phyloP scores from a whole-genome alignment of 306 rosid genomes.

The Dicorynia guianensis region DNA sequence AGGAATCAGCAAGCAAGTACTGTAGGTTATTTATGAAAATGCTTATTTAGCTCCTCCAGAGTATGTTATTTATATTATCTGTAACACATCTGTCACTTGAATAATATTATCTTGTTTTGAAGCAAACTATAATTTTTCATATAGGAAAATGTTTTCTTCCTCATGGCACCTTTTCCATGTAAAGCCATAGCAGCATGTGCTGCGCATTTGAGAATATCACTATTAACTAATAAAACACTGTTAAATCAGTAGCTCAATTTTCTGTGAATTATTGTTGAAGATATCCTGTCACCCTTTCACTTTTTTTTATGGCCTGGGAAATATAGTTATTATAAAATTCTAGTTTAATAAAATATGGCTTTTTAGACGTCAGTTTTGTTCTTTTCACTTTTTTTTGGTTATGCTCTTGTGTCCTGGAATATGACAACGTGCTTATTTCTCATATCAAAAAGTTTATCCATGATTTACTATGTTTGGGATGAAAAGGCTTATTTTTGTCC shows the following conservation, averaged over 20 bases:
- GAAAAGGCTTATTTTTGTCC: slow-evolving; percentile 37
- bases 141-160: slow-evolving; percentile 15
- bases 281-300: slow-evolving; percentile 7
- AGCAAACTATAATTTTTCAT: slow-evolving; percentile 1
- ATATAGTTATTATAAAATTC: slow-evolving; percentile 24
- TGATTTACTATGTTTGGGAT: slow-evolving; percentile 24
- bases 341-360: slow-evolving; percentile 17
- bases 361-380: background rate
- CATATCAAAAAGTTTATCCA: background rate
- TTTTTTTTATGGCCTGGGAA: slow-evolving; percentile 13
- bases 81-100: slow-evolving; percentile 26
- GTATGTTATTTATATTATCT: slow-evolving; percentile 14
- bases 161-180: slow-evolving; percentile 11
- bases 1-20: slow-evolving; percentile 31
- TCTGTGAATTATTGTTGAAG: slow-evolving; percentile 12
- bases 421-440: background rate
- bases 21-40: slow-evolving; percentile 12
- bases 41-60: slow-evolving; percentile 21
- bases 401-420: slow-evolving; percentile 26
- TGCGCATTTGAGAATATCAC: slow-evolving; percentile 26
- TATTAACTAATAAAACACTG: background rate
- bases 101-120: slow-evolving; percentile 12
- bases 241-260: slow-evolving; percentile 1
- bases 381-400: slow-evolving; percentile 17
- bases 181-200: slow-evolving; percentile 23